A percentile compares a stretch with the other conserved stretches of the same genome.
Conservation (phyloP, 139 green algal genomes). For the Prasinococcaceae sp. region DNA sequence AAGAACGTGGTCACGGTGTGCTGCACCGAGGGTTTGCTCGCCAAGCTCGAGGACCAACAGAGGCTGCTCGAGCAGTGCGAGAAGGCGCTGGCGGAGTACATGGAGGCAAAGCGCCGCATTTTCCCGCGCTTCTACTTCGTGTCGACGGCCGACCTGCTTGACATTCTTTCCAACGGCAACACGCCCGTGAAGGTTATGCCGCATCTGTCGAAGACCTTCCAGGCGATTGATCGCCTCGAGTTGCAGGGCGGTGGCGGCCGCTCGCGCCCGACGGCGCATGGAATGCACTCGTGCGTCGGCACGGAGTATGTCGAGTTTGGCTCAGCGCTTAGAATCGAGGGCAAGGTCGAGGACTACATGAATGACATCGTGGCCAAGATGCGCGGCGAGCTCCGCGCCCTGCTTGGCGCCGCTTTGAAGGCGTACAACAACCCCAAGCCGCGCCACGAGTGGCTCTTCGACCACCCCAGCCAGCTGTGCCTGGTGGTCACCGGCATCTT, state of each 20-base stretch:
- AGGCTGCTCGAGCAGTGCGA: slow-evolving; percentile 52
- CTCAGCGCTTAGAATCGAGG: slow-evolving; percentile 46
- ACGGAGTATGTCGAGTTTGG: slow-evolving; percentile 58
- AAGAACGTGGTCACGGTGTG: slow-evolving; percentile 65
- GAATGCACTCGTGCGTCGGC: slow-evolving; percentile 72
- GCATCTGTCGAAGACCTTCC: slow-evolving; percentile 82
- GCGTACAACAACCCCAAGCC: slow-evolving; percentile 52
- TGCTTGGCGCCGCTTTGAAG: slow-evolving; percentile 43
- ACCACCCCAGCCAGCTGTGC: slow-evolving; percentile 68
- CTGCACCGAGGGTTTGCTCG: slow-evolving; percentile 55
- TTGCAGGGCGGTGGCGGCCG: no score
- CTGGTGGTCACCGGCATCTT: slow-evolving; percentile 85
- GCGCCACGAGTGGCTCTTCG: slow-evolving; percentile 67
- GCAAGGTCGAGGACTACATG: slow-evolving; percentile 85
- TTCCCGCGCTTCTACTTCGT: slow-evolving; percentile 80
- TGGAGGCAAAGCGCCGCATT: slow-evolving; percentile 59
- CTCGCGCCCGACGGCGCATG: slow-evolving; percentile 50
- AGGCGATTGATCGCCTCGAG: slow-evolving; percentile 71
- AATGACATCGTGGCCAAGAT: slow-evolving; percentile 68
- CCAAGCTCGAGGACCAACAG: slow-evolving; percentile 60
- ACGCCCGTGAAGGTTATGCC: slow-evolving; percentile 54
- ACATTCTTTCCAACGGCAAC: slow-evolving; percentile 74
- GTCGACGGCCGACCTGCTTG: slow-evolving; percentile 60
- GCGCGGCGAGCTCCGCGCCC: slow-evolving; percentile 55
- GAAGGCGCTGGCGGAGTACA: slow-evolving; percentile 67